phyloP scores from a whole-genome alignment of 2,329 filamentous ascomycete genomes.

The Aureobasidium sp. region DNA sequence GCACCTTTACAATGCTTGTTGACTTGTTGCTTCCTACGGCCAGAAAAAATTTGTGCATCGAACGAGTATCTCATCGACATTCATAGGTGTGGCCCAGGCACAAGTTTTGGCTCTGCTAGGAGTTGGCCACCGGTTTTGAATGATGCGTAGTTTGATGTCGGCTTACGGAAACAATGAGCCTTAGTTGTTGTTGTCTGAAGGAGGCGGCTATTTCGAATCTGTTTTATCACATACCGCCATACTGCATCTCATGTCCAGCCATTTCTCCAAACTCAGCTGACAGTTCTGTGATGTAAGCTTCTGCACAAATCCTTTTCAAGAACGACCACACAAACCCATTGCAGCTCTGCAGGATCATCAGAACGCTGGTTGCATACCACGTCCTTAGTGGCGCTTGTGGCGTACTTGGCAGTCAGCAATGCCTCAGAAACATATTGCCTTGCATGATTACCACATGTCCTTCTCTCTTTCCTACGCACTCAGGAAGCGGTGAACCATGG shows the following conservation, averaged over 20 bases:
- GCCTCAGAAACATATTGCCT: background rate
- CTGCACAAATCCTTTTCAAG: no score
- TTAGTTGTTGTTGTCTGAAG: background rate
- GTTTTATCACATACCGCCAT: background rate
- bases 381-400: background rate
- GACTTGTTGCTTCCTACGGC: no score
- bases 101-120: no score
- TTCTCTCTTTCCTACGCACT: background rate
- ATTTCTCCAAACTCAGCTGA: background rate
- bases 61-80: no score
- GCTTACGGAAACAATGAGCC: background rate
- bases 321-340: background rate
- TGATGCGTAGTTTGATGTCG: background rate
- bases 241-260: background rate
- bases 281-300: background rate
- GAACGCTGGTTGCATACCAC: background rate
- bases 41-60: no score
- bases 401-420: background rate
- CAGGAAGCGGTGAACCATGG: background rate
- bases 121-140: no score
- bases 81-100: no score
- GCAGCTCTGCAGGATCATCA: background rate
- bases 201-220: background rate
- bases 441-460: background rate
- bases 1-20: no score